Percentiles rank a stretch among this genome's conserved stretches.
Evolutionary conservation across 352 stramenopile species (phyloP).

Genomic region (Phytopythium delawarense): DNA sequence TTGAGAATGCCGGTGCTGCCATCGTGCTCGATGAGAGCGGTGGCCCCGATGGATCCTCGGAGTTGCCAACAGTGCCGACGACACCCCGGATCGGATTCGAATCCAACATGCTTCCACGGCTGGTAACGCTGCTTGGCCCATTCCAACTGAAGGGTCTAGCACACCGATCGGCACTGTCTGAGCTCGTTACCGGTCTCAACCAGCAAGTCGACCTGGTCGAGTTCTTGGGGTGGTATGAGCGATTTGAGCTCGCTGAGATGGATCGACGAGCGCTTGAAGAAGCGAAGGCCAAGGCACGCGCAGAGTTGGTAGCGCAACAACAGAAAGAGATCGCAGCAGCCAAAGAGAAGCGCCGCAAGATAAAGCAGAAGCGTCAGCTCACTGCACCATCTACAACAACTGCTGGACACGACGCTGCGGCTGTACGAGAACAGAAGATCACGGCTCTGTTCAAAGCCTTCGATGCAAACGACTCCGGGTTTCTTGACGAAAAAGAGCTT

Average conservation of each 20-base stretch:
- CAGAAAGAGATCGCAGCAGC: slow-evolving; percentile 19
- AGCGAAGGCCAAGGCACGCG: slow-evolving; percentile 37
- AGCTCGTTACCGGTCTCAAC: slow-evolving; percentile 30
- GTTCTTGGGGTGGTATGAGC: slow-evolving; percentile 53
- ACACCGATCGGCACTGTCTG: slow-evolving; percentile 43
- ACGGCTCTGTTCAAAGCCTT: slow-evolving; percentile 52
- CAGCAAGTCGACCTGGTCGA: slow-evolving; percentile 39
- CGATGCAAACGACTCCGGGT: slow-evolving; percentile 48
- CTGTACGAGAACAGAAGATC: slow-evolving; percentile 24
- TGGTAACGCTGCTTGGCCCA: slow-evolving; percentile 43
- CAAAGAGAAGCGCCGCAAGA: slow-evolving; percentile 27
- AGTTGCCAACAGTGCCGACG: not conserved
- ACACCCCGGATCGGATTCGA: slow-evolving; percentile 31
- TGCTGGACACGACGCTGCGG: slow-evolving; percentile 1
- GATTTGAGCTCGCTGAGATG: slow-evolving; percentile 37
- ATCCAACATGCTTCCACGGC: slow-evolving; percentile 50
- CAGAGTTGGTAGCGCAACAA: slow-evolving; percentile 30
- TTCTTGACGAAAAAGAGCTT: slow-evolving; percentile 51
- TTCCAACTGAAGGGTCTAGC: slow-evolving; percentile 49
- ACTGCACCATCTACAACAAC: not conserved
- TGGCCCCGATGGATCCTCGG: not conserved
- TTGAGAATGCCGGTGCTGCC: slow-evolving; percentile 30
- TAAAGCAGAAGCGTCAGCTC: slow-evolving; percentile 30
- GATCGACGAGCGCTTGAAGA: slow-evolving; percentile 45
- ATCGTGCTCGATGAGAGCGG: not conserved